Evolutionary conservation across 805 yeast species (phyloP).

Genomic region (Kodamaea sagamina): DNA sequence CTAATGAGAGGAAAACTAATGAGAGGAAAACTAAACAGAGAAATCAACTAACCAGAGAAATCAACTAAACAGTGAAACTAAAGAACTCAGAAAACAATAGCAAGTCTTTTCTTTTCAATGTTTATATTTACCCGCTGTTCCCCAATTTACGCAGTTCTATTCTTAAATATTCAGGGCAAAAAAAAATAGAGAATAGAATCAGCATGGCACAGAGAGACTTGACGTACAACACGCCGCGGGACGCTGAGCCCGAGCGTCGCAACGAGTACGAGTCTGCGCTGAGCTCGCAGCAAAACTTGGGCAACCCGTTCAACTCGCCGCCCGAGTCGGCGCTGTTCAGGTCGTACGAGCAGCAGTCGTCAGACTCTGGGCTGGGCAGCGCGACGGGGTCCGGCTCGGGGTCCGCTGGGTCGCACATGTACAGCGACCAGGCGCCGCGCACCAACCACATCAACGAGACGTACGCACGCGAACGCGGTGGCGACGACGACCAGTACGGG

Average conservation of each 20-base stretch:
- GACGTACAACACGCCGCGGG: constrained; percentile 29
- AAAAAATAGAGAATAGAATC: constrained; percentile 5
- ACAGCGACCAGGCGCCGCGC: constrained; percentile 1
- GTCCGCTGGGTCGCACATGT: constrained; percentile 6
- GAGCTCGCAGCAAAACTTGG: constrained; percentile 6
- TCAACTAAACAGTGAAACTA: too few relatives aligned
- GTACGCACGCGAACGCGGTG: neutral
- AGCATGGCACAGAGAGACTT: constrained; percentile 32
- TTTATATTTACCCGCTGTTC: constrained; percentile 5
- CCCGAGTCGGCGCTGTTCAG: constrained; percentile 14
- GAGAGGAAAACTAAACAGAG: too few relatives aligned
- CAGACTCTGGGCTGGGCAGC: too few relatives aligned
- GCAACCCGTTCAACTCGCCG: constrained; percentile 17
- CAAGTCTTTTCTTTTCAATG: constrained; percentile 1
- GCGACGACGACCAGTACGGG: constrained; percentile 28
- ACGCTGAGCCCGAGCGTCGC: constrained; percentile 9
- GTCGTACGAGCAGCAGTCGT: constrained; percentile 10
- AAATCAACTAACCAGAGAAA: too few relatives aligned
- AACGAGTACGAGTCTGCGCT: constrained; percentile 7
- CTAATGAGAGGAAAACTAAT: too few relatives aligned
- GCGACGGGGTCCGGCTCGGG: constrained; percentile 11
- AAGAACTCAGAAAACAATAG: too few relatives aligned
- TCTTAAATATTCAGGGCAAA: constrained; percentile 5
- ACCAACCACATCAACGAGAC: constrained; percentile 12
- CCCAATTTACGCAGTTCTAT: constrained; percentile 3